Conservation (phyloP, 192 early-diverging fungal genomes). For the Mortierella claussenii region DNA sequence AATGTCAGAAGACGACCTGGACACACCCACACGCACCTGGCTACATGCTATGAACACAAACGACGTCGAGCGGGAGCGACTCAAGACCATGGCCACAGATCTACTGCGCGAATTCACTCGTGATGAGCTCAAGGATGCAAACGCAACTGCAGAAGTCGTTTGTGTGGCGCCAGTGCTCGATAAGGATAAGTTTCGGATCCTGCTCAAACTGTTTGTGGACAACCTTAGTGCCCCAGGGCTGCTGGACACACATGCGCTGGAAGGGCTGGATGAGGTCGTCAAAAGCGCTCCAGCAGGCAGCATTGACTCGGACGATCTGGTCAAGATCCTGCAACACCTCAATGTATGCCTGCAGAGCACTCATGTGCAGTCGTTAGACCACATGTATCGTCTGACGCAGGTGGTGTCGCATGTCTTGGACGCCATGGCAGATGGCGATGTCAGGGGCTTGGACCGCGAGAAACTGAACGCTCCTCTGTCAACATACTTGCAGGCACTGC, state of each 20-base stretch:
- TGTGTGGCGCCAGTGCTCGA: background rate
- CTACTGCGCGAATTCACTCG: background rate
- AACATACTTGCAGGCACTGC: background rate
- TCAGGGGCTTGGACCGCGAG: constrained; percentile 3
- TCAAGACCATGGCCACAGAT: background rate
- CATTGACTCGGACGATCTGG: constrained; percentile 3
- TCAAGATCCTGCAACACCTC: constrained; percentile 5
- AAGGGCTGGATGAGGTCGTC: background rate
- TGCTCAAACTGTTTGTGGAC: background rate
- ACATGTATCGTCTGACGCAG: background rate
- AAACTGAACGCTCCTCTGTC: background rate
- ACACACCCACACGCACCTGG: background rate
- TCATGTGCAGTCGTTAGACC: background rate
- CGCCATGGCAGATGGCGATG: constrained; percentile 10
- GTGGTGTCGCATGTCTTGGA: constrained; percentile 7
- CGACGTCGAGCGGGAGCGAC: background rate
- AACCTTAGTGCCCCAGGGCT: background rate
- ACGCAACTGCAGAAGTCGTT: background rate
- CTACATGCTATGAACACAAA: background rate
- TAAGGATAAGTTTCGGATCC: background rate
- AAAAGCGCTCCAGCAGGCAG: background rate
- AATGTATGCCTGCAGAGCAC: background rate
- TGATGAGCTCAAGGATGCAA: background rate
- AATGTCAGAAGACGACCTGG: background rate
- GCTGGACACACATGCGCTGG: background rate